Percentiles rank a stretch among this genome's conserved stretches.
Evolutionary conservation across 352 stramenopile genomes (phyloP).

Genomic region (Globisporangium alternatum): DNA sequence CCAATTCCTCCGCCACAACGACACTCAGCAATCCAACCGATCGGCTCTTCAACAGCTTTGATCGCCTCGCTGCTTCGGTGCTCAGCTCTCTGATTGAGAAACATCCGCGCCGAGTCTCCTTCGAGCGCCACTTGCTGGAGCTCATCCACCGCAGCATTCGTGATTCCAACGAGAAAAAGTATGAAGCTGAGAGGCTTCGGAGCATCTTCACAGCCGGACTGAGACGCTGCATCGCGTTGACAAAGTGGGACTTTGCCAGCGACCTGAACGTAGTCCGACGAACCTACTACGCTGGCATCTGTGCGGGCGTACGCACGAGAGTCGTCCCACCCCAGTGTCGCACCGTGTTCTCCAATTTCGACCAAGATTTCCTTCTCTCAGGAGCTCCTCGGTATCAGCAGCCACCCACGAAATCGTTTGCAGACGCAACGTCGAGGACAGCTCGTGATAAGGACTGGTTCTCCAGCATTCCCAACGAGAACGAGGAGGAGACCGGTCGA

Average conservation of each 20-base stretch:
- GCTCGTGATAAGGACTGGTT: not conserved
- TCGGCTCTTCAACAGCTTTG: conserved; percentile 17
- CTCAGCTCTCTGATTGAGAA: conserved; percentile 22
- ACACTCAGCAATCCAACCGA: not conserved
- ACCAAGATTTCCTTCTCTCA: conserved; percentile 30
- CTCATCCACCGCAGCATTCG: not conserved
- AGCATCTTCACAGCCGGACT: conserved; percentile 10
- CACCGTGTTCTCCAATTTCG: conserved; percentile 30
- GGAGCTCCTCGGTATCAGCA: too few relatives aligned
- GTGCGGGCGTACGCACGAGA: conserved; percentile 34
- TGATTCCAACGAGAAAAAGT: not conserved
- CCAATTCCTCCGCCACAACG: not conserved
- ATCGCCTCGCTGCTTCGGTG: conserved; percentile 22
- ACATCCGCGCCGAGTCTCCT: conserved; percentile 15
- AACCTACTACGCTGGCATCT: conserved; percentile 39
- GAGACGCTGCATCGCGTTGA: conserved; percentile 32
- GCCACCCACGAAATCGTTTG: not conserved
- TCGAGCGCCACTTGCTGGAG: conserved; percentile 14
- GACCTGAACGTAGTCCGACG: conserved; percentile 30
- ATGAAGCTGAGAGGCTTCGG: not conserved
- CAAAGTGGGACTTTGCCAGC: conserved; percentile 43
- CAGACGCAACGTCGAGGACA: not conserved
- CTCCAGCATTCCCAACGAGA: not conserved
- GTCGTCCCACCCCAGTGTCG: conserved; percentile 40
- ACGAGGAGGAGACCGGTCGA: not conserved